phyloP scores from a whole-genome alignment of 768 basidiomycete species.

The Kondoa malvinella region DNA sequence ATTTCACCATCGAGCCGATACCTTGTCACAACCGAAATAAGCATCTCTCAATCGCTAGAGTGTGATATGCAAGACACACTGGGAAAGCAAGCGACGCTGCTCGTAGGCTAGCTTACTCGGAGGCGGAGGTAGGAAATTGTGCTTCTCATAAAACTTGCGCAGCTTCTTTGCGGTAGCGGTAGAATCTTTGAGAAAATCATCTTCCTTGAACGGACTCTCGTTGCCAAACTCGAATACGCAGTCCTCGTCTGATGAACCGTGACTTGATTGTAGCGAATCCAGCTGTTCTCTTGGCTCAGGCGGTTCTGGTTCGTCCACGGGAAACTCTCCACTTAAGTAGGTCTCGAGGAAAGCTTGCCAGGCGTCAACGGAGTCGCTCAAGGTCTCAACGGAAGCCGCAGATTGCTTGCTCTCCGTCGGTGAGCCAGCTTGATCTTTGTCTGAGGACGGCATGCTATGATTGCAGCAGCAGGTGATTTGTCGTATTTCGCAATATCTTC shows the following conservation, averaged over 20 bases:
- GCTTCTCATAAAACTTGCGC: neutral
- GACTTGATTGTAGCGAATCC: neutral
- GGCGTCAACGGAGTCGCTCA: no score
- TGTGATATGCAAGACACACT: no score
- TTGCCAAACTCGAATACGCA: neutral
- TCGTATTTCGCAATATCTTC: no score
- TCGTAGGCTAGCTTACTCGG: neutral
- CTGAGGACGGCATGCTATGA: no score
- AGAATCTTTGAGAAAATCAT: neutral
- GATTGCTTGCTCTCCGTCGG: no score
- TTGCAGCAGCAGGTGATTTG: no score
- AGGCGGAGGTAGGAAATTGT: neutral
- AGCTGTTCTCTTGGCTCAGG: neutral
- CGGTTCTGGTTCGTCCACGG: no score
- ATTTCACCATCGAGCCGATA: neutral
- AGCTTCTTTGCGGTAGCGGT: neutral
- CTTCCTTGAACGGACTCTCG: neutral
- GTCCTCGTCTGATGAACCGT: neutral
- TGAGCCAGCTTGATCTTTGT: no score
- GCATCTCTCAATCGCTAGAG: no score
- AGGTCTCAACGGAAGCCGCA: no score
- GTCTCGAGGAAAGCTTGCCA: neutral
- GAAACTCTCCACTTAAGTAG: neutral
- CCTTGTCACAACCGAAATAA: no score
- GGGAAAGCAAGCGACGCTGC: neutral